A percentile compares a stretch with the other conserved stretches of the same genome.
These are phyloP conservation scores for Ballota nigra DNA, from an alignment of 257 asterid species.

Conservation along the genomic window DNA sequence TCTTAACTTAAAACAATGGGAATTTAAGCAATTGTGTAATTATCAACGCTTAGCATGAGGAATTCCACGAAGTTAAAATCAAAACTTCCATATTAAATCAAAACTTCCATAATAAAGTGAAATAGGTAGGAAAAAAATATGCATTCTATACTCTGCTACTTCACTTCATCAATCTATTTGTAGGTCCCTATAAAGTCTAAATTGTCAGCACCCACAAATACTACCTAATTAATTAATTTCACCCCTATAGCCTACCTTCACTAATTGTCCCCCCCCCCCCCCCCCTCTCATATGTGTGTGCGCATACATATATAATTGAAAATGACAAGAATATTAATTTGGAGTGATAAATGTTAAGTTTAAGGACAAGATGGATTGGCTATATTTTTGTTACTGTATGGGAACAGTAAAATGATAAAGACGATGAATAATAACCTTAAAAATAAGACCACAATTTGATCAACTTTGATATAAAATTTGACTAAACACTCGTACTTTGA, in stretches of 20 bases:
- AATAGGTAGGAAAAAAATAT: no score
- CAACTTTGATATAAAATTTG: no score
- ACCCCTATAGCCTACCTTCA: background rate
- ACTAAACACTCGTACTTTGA: no score
- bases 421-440: slow-evolving; percentile 3
- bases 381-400: background rate
- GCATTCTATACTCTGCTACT: slow-evolving; percentile 45
- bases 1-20: no score
- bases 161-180: slow-evolving; percentile 37
- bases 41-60: no score
- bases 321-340: background rate
- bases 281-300: background rate
- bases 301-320: background rate
- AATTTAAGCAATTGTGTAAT: no score
- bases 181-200: slow-evolving; percentile 38
- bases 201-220: slow-evolving; percentile 18
- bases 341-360: background rate
- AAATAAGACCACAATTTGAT: background rate
- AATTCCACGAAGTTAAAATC: no score
- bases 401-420: slow-evolving; percentile 21
- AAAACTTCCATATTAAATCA: no score
- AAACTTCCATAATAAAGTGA: no score
- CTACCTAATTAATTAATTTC: background rate
- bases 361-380: slow-evolving; percentile 9
- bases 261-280: background rate